Evolutionary conservation across 306 rosid genomes (phyloP), one percentile per base, ranked within the genome.

Genomic region (Vigna angularis): DNA sequence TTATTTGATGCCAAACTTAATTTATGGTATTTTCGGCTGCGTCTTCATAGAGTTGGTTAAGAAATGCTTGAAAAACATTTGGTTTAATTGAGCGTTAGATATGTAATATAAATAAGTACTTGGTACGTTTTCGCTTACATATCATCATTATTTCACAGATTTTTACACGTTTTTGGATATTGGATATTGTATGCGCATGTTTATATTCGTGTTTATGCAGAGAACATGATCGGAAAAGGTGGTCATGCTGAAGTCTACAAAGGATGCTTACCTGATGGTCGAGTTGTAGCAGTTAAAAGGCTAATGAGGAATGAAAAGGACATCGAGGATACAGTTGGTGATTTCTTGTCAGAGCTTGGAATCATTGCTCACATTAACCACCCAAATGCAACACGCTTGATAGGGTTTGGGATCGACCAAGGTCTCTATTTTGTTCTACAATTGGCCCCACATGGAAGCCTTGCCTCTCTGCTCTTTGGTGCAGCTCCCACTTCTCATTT

Each of bases 231-330:
- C 15, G 98, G 98, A 18, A 87, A 87, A 82, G 98, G 98, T 47
- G 98, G 98, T 38, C 90, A 93, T 74, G 98, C 98, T 30, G 97
- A 91, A 77, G 98, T 93, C 12, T 93, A 91, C 82, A 88, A 66
- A 74, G 98, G 97, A 17, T 17, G 74, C 58, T 66, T 93, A 53
- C 28, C 79, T 0, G 88, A 89, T 51, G 97, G 97, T 16, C 79
- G 81, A 68, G 8, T 87, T 13, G 93, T 93, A 63, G 98, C 97
- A 16, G 91, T 93, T 7, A 93, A 91, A 87, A 89, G 87, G 84
- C 77, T 91, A 12, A 86, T 68, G 86, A 88, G 79, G 62, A 85
- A 81, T 6, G 92, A 86, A 45, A 85, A 70, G 55, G 90, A 85
- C 15, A 81, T 70, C 0, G 89, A 89, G 78, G 91, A 93, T 55